A percentile compares a stretch with the other conserved stretches of the same genome.
Evolutionary conservation across 225 moss, liverwort and hornwort species (phyloP).

Genomic region (Sphagnum tenellum): DNA sequence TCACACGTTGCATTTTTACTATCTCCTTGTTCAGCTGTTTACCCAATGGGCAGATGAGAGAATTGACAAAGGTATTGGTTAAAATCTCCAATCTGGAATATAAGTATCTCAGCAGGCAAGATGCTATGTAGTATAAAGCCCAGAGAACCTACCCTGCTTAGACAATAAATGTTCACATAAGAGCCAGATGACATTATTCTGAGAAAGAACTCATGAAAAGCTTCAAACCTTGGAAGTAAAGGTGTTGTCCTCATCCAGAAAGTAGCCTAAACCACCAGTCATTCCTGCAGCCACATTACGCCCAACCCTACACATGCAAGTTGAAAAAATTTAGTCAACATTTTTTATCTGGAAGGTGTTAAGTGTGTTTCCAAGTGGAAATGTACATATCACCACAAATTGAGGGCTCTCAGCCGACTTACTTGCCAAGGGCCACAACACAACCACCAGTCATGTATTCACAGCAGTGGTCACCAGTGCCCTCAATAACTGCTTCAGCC

Average conservation of each 20-base stretch:
- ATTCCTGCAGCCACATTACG: conserved; percentile 87
- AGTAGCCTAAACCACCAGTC: conserved; percentile 84
- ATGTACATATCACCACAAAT: no score
- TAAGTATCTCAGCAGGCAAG: no score
- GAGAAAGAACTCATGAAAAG: not conserved
- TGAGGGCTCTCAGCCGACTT: conserved; percentile 21
- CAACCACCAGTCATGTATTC: conserved; percentile 99
- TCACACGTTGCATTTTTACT: conserved; percentile 80
- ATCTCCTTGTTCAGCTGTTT: conserved; percentile 82
- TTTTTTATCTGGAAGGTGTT: no score
- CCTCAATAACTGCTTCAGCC: conserved; percentile 95
- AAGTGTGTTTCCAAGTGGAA: no score
- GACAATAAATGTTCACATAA: no score
- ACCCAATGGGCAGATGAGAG: not conserved
- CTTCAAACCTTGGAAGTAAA: conserved; percentile 47
- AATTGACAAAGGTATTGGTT: no score
- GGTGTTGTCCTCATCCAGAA: conserved; percentile 75
- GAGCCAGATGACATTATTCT: no score
- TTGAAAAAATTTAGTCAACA: no score
- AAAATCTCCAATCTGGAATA: no score
- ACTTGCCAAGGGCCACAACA: conserved; percentile 88
- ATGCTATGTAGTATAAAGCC: no score
- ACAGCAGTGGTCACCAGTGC: conserved; percentile 87
- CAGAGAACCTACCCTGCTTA: no score
- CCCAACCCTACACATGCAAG: conserved; percentile 46